A percentile compares a stretch with the other conserved stretches of the same genome.
Conservation (phyloP, 441 rosid species). For the Breynia disticha region DNA sequence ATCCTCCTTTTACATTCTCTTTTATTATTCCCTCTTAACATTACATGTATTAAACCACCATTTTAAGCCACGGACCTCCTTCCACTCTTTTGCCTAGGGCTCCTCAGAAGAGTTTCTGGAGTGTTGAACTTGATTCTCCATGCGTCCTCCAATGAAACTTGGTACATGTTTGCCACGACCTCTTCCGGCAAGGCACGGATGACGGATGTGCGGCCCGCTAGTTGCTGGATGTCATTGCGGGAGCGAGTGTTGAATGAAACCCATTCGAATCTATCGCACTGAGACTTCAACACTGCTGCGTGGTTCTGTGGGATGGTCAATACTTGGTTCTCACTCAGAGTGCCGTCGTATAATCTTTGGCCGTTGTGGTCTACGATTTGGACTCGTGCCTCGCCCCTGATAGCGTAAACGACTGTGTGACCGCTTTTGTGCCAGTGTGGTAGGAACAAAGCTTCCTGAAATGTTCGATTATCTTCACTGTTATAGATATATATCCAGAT, state of each 20-base stretch:
- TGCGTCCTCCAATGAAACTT: constrained; percentile 50
- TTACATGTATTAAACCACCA: constrained; percentile 4
- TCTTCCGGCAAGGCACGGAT: constrained; percentile 45
- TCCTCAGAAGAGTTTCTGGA: constrained; percentile 31
- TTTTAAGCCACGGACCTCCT: constrained; percentile 28
- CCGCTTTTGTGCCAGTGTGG: constrained; percentile 69
- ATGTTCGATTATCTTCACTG: background rate
- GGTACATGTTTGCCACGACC: constrained; percentile 42
- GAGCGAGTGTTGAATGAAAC: constrained; percentile 67
- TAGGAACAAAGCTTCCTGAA: constrained; percentile 43
- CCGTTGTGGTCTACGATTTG: constrained; percentile 63
- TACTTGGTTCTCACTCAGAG: constrained; percentile 43
- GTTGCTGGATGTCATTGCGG: constrained; percentile 35
- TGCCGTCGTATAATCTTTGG: constrained; percentile 40
- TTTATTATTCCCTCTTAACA: background rate
- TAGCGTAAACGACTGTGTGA: constrained; percentile 47
- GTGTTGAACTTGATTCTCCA: constrained; percentile 36
- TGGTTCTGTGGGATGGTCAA: constrained; percentile 55
- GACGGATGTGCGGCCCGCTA: constrained; percentile 49
- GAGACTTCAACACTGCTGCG: constrained; percentile 41
- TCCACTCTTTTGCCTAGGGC: constrained; percentile 13
- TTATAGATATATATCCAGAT: too few species aligned
- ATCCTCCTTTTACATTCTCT: too few species aligned
- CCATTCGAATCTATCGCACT: constrained; percentile 41
- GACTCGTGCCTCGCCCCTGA: constrained; percentile 39